Conservation (phyloP, 2,329 filamentous ascomycete species). For the Teratosphaeria viscida region DNA sequence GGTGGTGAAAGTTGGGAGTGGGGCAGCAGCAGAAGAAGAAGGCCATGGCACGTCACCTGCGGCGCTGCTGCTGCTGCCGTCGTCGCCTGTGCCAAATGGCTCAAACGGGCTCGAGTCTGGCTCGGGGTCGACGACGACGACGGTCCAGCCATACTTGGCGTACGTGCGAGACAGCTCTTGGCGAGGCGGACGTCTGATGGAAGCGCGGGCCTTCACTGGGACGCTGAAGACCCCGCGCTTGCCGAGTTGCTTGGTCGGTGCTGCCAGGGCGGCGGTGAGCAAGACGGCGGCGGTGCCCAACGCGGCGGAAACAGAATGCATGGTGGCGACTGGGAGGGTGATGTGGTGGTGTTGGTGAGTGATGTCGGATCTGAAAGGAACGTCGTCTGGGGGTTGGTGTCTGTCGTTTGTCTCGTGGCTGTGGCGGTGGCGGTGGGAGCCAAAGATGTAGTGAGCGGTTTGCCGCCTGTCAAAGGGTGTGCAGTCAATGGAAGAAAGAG, state of each 20-base stretch:
- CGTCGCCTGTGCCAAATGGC: not conserved
- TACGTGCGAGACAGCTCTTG: slow-evolving; percentile 55
- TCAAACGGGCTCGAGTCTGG: not conserved
- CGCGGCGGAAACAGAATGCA: slow-evolving; percentile 1
- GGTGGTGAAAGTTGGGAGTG: not conserved
- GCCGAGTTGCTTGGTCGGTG: slow-evolving; percentile 31
- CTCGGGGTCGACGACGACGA: slow-evolving; percentile 10
- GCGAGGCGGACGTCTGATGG: slow-evolving; percentile 46
- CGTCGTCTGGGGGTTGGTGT: not conserved
- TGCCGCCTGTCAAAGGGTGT: slow-evolving; percentile 6
- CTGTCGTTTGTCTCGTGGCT: not conserved
- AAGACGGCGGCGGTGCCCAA: slow-evolving; percentile 38
- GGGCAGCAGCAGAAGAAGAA: not conserved
- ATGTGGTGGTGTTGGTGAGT: not conserved
- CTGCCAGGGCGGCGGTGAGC: slow-evolving; percentile 38
- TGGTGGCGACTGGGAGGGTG: not conserved
- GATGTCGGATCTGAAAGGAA: slow-evolving; percentile 2
- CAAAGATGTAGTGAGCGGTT: not conserved
- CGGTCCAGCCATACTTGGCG: slow-evolving; percentile 48
- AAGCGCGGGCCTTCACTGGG: slow-evolving; percentile 35
- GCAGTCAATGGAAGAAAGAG: slow-evolving; percentile 1
- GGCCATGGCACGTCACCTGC: slow-evolving; percentile 1
- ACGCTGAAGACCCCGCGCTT: slow-evolving; percentile 52
- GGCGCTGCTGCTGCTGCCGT: slow-evolving; percentile 1
- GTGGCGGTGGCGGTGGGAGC: not conserved